Conservation (phyloP, 2,329 filamentous ascomycete genomes). For the Alternaria sp. region DNA sequence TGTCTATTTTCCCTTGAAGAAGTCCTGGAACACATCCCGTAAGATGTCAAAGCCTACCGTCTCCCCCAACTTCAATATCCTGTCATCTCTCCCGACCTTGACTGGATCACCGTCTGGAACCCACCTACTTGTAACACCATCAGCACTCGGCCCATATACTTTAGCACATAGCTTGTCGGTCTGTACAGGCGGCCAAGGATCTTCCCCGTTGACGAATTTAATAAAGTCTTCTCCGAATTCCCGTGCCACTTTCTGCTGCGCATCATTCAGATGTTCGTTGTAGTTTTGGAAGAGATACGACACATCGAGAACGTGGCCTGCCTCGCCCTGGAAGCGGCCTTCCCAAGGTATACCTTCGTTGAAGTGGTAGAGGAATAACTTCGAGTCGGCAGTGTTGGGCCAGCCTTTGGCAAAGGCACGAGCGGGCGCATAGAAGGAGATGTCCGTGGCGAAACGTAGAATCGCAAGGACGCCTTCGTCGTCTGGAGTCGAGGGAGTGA, state of each 20-base stretch:
- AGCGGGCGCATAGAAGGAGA: slow-evolving; percentile 57
- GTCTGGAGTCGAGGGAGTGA: slow-evolving; percentile 50
- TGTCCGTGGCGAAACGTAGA: slow-evolving; percentile 57
- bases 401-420: slow-evolving; percentile 53
- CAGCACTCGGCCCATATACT: slow-evolving; percentile 44
- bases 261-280: slow-evolving; percentile 38
- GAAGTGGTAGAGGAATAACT: slow-evolving; percentile 48
- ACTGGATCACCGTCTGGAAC: slow-evolving; percentile 36
- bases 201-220: slow-evolving; percentile 44
- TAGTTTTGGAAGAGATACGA: slow-evolving; percentile 48
- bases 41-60: slow-evolving; percentile 38
- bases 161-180: slow-evolving; percentile 32
- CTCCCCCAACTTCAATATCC: slow-evolving; percentile 41
- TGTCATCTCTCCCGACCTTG: slow-evolving; percentile 39
- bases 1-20: slow-evolving; percentile 32
- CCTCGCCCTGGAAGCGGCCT: slow-evolving; percentile 45
- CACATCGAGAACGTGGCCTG: slow-evolving; percentile 48
- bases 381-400: slow-evolving; percentile 38
- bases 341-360: slow-evolving; percentile 50
- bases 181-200: slow-evolving; percentile 45
- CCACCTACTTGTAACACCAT: slow-evolving; percentile 38
- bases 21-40: slow-evolving; percentile 38
- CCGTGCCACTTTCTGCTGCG: slow-evolving; percentile 35
- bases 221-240: slow-evolving; percentile 45
- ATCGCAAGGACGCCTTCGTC: slow-evolving; percentile 55